These are phyloP conservation scores for Neofusicoccum laricinum DNA, from an alignment of 2,329 filamentous ascomycete species.

Conservation along the genomic window DNA sequence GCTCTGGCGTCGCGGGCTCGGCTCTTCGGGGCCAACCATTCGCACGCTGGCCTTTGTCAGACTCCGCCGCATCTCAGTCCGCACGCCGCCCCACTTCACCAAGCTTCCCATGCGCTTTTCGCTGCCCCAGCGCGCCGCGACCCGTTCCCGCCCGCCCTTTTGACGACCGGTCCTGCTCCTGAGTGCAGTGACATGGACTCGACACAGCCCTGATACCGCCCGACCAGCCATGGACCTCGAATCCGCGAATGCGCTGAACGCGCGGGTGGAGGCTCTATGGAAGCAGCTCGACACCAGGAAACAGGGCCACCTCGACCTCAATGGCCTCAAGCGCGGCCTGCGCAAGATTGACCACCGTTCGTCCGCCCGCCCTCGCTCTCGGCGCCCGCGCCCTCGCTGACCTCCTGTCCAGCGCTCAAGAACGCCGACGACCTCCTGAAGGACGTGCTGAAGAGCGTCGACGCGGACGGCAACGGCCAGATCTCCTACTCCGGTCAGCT, in stretches of 20 bases:
- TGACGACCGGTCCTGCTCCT: neutral
- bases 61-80: constrained; percentile 2
- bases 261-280: constrained; percentile 82
- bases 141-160: constrained; percentile 21
- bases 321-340: constrained; percentile 79
- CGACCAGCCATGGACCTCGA: constrained; percentile 63
- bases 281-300: constrained; percentile 71
- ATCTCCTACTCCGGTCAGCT: constrained; percentile 81
- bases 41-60: constrained; percentile 14
- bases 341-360: constrained; percentile 88
- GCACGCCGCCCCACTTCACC: constrained; percentile 14
- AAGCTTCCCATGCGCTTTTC: constrained; percentile 15
- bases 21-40: constrained; percentile 8
- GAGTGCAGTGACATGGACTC: constrained; percentile 28
- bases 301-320: constrained; percentile 78
- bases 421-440: constrained; percentile 84
- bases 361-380: constrained; percentile 28
- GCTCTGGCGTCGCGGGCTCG: neutral
- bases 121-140: constrained; percentile 18
- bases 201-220: constrained; percentile 37
- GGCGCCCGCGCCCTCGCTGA: constrained; percentile 25
- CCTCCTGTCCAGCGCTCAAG: constrained; percentile 62
- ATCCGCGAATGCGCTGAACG: constrained; percentile 74
- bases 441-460: constrained; percentile 77
- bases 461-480: constrained; percentile 80